Evolutionary conservation across 179 eudicot genomes (phyloP), one percentile per base, ranked within the genome.

Genomic region (Gypsophila paniculata): DNA sequence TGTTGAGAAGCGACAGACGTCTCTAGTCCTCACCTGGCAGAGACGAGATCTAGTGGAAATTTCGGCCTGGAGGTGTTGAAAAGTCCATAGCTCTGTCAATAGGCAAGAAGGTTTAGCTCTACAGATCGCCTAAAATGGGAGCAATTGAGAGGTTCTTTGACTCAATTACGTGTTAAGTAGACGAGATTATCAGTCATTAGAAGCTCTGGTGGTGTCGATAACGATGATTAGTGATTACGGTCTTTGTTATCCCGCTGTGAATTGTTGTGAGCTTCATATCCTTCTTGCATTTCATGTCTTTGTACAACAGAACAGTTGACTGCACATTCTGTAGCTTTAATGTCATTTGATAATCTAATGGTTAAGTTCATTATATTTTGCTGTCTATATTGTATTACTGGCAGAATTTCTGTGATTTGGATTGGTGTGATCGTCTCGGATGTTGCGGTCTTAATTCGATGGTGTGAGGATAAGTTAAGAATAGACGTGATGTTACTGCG

Each of bases 1-100:
- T 8, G 87, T 91, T 0, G 99, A 94, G 79, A 91, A 86, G 82
- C 84, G 92, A 38, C 99, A 94, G 75, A 77, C 86, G 8, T 85
- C 96, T 23, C 87, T 94, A 1, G 91, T 89, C 25, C 88, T 94
- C 11, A 88, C 89, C 77, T 94, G 97, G 96, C 96, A 91, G 61
- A 75, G 87, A 63, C 83, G 88, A 72, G 99, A 91, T 80, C 90
- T 94, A 9, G 79, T 91, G 70, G 85, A 94, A 4, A 96, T 85
- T 75, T 86, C 97, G 0, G 96, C 97, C 66, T 94, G 99, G 99
- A 87, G 88, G 79, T 94, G 90, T 79, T 89, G 79, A 84, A 58
- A 29, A 53, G 78, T 11, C 15, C 8, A 44, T 38, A 68, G 63
- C 14, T 58, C 48, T 32, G 39, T 29, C 34, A 59, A 61, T 76